These are phyloP conservation scores for Mycena rebaudengoi DNA, from an alignment of 768 basidiomycete species.

Conservation along the genomic window DNA sequence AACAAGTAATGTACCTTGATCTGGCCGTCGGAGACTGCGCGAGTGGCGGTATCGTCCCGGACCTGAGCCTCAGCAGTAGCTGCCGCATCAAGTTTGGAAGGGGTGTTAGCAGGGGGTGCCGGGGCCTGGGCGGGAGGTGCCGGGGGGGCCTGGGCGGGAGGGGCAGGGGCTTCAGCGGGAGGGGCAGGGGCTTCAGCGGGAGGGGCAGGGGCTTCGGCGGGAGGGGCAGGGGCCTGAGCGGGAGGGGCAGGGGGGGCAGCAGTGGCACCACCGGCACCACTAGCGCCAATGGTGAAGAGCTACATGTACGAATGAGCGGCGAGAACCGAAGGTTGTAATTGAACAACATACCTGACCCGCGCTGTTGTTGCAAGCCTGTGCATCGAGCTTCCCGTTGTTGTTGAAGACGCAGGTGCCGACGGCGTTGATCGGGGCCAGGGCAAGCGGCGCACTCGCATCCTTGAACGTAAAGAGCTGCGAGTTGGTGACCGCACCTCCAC, in stretches of 20 bases:
- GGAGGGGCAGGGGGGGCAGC: background rate
- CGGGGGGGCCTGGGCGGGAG: background rate
- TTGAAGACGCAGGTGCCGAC: slow-evolving; percentile 23
- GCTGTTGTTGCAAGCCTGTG: slow-evolving; percentile 6
- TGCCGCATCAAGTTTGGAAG: slow-evolving; percentile 13
- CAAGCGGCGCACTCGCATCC: slow-evolving; percentile 2
- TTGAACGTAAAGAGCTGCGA: slow-evolving; percentile 29
- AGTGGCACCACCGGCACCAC: no score
- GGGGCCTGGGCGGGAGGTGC: background rate
- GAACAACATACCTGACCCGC: slow-evolving; percentile 4
- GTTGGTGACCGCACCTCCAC: slow-evolving; percentile 23
- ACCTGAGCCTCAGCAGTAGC: slow-evolving; percentile 28
- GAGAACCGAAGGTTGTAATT: background rate
- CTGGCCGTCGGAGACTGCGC: slow-evolving; percentile 26
- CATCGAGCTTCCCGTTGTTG: slow-evolving; percentile 24
- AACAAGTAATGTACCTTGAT: no score
- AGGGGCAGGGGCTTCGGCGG: background rate
- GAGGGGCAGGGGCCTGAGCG: background rate
- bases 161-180: background rate
- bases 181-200: background rate
- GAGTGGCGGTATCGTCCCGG: slow-evolving; percentile 33
- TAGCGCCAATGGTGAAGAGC: slow-evolving; percentile 28
- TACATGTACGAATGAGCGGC: background rate
- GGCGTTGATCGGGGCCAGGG: slow-evolving; percentile 20
- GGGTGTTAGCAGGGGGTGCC: background rate